Evolutionary conservation across 2,329 filamentous ascomycete species (phyloP).

Genomic region (Colletotrichum sp.): DNA sequence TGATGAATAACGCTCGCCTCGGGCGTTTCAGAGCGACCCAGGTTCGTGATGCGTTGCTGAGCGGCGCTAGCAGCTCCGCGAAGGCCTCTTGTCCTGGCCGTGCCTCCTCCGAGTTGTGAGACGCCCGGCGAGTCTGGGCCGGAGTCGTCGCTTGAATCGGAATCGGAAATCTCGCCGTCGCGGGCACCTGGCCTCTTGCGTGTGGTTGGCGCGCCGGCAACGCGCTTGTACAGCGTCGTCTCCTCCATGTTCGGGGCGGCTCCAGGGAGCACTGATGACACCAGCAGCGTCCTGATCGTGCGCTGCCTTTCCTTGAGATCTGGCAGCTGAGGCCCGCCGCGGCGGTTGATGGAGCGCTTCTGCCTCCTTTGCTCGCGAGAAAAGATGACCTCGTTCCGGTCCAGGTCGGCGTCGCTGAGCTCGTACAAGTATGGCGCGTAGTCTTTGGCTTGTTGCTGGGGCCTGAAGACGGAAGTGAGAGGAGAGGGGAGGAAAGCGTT

Average conservation of each 20-base stretch:
- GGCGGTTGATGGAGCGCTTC: conserved; percentile 92
- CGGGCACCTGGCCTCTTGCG: conserved; percentile 61
- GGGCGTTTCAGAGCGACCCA: conserved; percentile 87
- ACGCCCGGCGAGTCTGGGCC: conserved; percentile 84
- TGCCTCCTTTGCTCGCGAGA: conserved; percentile 92
- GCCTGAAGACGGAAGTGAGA: conserved; percentile 81
- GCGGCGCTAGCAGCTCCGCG: conserved; percentile 87
- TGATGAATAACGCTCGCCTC: conserved; percentile 68
- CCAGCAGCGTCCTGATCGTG: conserved; percentile 89
- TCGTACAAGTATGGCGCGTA: conserved; percentile 94
- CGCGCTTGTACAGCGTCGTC: conserved; percentile 84
- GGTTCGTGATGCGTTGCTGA: conserved; percentile 83
- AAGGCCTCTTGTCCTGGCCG: conserved; percentile 85
- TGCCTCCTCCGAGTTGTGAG: conserved; percentile 72
- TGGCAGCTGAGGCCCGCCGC: conserved; percentile 91
- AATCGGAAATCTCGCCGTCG: conserved; percentile 81
- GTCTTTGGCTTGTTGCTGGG: conserved; percentile 91
- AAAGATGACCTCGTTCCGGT: conserved; percentile 90
- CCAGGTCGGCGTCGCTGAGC: conserved; percentile 86
- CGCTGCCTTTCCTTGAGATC: conserved; percentile 94
- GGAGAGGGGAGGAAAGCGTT: conserved; percentile 87
- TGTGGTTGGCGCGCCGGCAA: conserved; percentile 60
- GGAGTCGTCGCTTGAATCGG: conserved; percentile 90
- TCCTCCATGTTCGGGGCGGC: conserved; percentile 82
- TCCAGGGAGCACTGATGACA: conserved; percentile 91